These are phyloP conservation scores for Yarrowia bubula DNA, from an alignment of 805 yeast genomes.

Conservation along the genomic window DNA sequence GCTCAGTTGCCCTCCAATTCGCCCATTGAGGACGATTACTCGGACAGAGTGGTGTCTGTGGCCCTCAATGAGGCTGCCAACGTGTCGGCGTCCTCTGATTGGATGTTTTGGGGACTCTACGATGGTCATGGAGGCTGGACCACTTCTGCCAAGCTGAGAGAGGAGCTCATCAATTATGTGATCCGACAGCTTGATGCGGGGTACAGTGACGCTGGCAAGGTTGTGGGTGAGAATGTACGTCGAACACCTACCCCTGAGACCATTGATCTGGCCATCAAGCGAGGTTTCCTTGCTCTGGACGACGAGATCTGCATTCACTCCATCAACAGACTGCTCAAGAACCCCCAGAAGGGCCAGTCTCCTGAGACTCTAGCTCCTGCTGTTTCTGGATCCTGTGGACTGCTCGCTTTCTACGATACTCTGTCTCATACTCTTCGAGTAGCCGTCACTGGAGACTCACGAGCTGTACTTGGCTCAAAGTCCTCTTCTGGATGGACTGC, in stretches of 20 bases:
- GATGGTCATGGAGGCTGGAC: constrained; percentile 98
- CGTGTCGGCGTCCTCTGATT: constrained; percentile 52
- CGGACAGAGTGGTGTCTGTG: constrained; percentile 72
- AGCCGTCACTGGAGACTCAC: constrained; percentile 94
- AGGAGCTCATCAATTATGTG: constrained; percentile 73
- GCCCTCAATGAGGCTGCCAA: constrained; percentile 49
- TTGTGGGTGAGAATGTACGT: constrained; percentile 52
- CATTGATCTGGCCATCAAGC: constrained; percentile 74
- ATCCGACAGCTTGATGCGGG: constrained; percentile 67
- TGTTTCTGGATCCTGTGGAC: constrained; percentile 90
- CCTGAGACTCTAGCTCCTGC: constrained; percentile 86
- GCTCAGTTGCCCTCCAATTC: constrained; percentile 87
- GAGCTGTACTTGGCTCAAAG: constrained; percentile 76
- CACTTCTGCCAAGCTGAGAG: constrained; percentile 81
- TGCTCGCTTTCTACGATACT: constrained; percentile 83
- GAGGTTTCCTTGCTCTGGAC: constrained; percentile 80
- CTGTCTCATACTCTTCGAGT: constrained; percentile 68
- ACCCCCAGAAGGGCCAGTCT: constrained; percentile 57
- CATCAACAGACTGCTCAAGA: constrained; percentile 65
- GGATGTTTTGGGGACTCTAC: constrained; percentile 93
- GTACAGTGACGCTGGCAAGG: constrained; percentile 39
- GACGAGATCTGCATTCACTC: constrained; percentile 79
- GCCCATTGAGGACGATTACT: constrained; percentile 92
- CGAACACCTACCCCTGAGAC: constrained; percentile 64
- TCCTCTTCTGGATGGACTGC: constrained; percentile 75